phyloP scores from a whole-genome alignment of 139 green algal genomes.

The Chlamydomonas sp. region DNA sequence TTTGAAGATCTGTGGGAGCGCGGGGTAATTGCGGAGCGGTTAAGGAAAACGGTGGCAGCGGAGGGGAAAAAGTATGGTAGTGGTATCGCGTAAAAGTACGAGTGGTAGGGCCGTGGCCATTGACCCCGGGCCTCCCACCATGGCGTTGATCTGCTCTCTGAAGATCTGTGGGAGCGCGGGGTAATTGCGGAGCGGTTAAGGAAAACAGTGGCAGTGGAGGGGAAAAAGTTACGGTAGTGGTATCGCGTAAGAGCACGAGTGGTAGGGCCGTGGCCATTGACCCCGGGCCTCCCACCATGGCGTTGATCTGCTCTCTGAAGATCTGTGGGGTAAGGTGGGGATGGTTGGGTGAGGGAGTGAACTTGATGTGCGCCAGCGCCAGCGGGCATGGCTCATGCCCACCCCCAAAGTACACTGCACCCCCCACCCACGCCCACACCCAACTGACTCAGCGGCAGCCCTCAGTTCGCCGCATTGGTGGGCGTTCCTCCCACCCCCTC shows the following conservation, averaged over 20 bases:
- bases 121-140: background rate
- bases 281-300: background rate
- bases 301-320: slow-evolving; percentile 18
- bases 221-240: background rate
- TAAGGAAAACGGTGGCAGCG: background rate
- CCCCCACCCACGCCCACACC: too few relatives aligned
- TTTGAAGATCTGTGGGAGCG: slow-evolving; percentile 9
- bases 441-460: too few relatives aligned
- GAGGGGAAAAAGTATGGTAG: background rate
- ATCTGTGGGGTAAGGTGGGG: background rate
- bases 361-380: too few relatives aligned
- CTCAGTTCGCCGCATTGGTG: too few relatives aligned
- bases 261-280: too few relatives aligned
- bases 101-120: too few relatives aligned
- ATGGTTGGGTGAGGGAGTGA: too few relatives aligned
- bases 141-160: slow-evolving; percentile 1
- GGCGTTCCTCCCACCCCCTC: too few relatives aligned
- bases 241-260: too few relatives aligned
- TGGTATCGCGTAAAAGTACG: too few relatives aligned
- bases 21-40: background rate
- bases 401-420: too few relatives aligned
- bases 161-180: background rate
- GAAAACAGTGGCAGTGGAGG: background rate
- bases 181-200: background rate
- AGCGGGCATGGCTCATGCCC: too few relatives aligned